Evolutionary conservation across 2,329 filamentous ascomycete species (phyloP), one percentile per base, ranked within the genome.

Genomic region (Hirsutella thompsonii): DNA sequence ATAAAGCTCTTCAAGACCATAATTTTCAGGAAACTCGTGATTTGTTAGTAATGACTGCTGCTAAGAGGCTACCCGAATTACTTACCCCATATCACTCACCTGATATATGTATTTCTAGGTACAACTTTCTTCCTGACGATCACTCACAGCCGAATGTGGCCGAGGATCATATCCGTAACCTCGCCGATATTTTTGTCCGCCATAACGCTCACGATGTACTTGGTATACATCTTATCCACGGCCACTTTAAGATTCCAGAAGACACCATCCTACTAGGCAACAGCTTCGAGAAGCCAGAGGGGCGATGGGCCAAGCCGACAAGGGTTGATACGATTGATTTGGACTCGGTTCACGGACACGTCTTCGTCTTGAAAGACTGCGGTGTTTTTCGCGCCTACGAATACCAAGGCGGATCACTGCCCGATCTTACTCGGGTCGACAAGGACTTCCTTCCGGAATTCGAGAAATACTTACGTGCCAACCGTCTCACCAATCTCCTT

Each of bases 141-240:
- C 8, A 6, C 20, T 10, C 18, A 20, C 38, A 40, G 18, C 38
- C 38, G 14, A 4, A 8, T 20, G 38, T 40, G 18, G 38, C 19
- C 5, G 38, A 35, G 11, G n/a, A 35, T 16, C 38, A 40, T 29
- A 40, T 40, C 38, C 26, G 35, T 14, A 35, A 40, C 30, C 30
- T 35, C 20, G 38, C 38, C 16, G n/a, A 13, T 21, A 16, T 40
- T 18, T 40, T 40, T 30, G 38, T 23, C 28, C 29, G 19, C 2
- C 38, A 40, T n/a, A 40, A 35, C 21, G 38, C 38, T 30, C 16
- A 40, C n/a, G 10, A 26, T 2, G 8, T 35, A 3, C 33, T 40
- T 13, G 38, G 38, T 19, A 23, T 40, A 13, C 38, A 40, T 26
- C 38, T 40, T 19, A 40, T 40, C 20, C 38, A 40, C 38, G 38